A percentile compares a stretch with the other conserved stretches of the same genome.
Conservation (phyloP, 2,329 filamentous ascomycete species). For the Colletotrichum phormii region DNA sequence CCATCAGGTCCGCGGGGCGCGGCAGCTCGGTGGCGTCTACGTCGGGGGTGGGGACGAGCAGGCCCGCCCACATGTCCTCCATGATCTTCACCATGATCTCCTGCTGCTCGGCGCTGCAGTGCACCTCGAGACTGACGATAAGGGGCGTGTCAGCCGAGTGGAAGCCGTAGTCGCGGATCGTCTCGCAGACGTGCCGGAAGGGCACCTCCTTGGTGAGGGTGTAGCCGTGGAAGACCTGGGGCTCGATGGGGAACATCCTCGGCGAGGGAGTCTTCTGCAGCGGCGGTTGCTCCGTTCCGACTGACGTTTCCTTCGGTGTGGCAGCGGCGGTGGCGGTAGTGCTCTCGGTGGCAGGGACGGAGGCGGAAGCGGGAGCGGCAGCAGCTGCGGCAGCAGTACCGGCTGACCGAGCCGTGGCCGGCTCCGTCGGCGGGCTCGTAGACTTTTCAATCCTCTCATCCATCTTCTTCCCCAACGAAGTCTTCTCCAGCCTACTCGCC, state of each 20-base stretch:
- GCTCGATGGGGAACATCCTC: conserved; percentile 65
- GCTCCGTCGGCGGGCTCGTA: conserved; percentile 35
- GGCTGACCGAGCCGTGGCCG: neutral
- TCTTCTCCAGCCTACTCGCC: conserved; percentile 59
- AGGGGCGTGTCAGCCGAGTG: conserved; percentile 80
- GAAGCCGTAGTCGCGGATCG: conserved; percentile 85
- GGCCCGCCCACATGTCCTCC: conserved; percentile 81
- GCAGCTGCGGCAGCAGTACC: no score
- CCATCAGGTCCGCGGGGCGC: conserved; percentile 74
- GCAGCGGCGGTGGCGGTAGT: neutral
- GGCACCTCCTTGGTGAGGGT: conserved; percentile 90
- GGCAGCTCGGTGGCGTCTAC: conserved; percentile 66
- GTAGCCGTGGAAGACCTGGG: conserved; percentile 86
- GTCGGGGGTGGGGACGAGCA: conserved; percentile 70
- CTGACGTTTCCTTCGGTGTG: neutral
- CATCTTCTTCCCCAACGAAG: conserved; percentile 57
- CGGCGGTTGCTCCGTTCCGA: neutral
- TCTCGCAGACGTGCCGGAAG: conserved; percentile 86
- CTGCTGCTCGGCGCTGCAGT: conserved; percentile 85
- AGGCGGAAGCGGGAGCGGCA: no score
- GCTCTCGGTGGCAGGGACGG: no score
- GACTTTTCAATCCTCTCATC: conserved; percentile 49
- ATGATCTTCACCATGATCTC: conserved; percentile 94
- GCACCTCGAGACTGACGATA: conserved; percentile 95
- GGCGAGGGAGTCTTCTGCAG: conserved; percentile 33